These are phyloP conservation scores for Kwoniella shivajii DNA, from an alignment of 1,284 basidiomycete species.

Conservation along the genomic window DNA sequence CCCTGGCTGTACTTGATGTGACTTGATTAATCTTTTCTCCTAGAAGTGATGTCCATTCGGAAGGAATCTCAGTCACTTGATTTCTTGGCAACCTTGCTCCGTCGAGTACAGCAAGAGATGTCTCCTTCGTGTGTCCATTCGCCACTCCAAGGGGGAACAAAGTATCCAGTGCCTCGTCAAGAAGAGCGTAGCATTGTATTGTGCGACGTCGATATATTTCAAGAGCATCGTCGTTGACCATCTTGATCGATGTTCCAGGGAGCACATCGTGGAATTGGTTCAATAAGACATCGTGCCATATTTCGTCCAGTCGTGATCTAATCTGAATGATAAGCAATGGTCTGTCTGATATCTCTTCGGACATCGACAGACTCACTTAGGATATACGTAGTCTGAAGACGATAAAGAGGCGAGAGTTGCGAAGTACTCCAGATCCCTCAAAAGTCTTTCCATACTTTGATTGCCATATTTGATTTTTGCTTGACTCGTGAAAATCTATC, in stretches of 20 bases:
- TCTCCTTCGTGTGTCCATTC: background rate
- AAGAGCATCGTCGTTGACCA: slow-evolving; percentile 43
- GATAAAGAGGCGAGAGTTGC: slow-evolving; percentile 77
- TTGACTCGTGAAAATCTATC: slow-evolving; percentile 75
- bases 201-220: slow-evolving; percentile 9
- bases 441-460: slow-evolving; percentile 80
- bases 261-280: slow-evolving; percentile 90
- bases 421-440: slow-evolving; percentile 77
- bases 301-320: slow-evolving; percentile 64
- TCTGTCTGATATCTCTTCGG: background rate
- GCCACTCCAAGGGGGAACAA: background rate
- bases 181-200: background rate
- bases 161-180: background rate
- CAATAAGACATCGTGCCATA: slow-evolving; percentile 84
- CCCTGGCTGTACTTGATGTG: too few relatives aligned
- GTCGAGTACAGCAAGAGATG: slow-evolving; percentile 9
- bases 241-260: slow-evolving; percentile 77
- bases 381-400: slow-evolving; percentile 61
- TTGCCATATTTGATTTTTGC: slow-evolving; percentile 93
- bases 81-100: slow-evolving; percentile 1
- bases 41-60: background rate
- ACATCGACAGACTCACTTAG: slow-evolving; percentile 19
- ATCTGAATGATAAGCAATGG: background rate
- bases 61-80: slow-evolving; percentile 1
- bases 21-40: slow-evolving; percentile 3